A percentile compares a stretch with the other conserved stretches of the same genome.
phyloP scores from a whole-genome alignment of 805 yeast species.

The Myxozyma udenii region DNA sequence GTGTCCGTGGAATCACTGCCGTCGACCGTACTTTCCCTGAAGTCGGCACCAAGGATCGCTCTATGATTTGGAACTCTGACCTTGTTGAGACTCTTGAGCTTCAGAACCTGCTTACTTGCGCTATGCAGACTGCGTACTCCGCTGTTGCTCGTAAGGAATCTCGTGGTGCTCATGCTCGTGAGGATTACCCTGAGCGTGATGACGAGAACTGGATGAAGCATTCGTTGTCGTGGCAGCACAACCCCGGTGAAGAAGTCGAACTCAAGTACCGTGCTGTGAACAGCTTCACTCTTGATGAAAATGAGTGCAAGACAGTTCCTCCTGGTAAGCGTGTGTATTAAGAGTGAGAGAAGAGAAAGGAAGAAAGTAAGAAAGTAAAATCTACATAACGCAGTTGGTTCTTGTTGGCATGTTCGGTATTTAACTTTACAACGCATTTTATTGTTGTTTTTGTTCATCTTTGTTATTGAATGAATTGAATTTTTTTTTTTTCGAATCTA shows the following conservation, averaged over 20 bases:
- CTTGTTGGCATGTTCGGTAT: neutral
- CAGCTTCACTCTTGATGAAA: constrained; percentile 78
- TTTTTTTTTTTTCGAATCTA: neutral
- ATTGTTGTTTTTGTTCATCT: constrained; percentile 1
- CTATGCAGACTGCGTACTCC: constrained; percentile 88
- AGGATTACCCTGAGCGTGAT: constrained; percentile 93
- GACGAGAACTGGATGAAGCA: constrained; percentile 98
- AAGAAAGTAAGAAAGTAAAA: neutral
- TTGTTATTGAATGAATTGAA: neutral
- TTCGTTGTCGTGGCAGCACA: constrained; percentile 84
- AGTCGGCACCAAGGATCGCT: constrained; percentile 87
- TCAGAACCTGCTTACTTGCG: constrained; percentile 95
- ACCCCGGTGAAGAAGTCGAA: constrained; percentile 64
- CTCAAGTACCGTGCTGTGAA: constrained; percentile 86
- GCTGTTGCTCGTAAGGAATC: constrained; percentile 96
- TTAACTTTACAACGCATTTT: neutral
- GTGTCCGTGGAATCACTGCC: constrained; percentile 72
- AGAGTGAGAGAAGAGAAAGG: constrained; percentile 4
- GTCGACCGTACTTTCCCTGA: constrained; percentile 73
- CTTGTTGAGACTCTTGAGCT: constrained; percentile 92
- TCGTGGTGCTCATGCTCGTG: constrained; percentile 99
- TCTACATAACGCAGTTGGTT: neutral
- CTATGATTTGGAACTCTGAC: constrained; percentile 99
- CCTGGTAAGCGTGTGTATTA: constrained; percentile 95
- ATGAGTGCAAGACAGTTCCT: constrained; percentile 92